Base-by-base conservation (phyloP, 2,329 filamentous ascomycete species). In the Neofusicoccum kwambonambiense region DNA sequence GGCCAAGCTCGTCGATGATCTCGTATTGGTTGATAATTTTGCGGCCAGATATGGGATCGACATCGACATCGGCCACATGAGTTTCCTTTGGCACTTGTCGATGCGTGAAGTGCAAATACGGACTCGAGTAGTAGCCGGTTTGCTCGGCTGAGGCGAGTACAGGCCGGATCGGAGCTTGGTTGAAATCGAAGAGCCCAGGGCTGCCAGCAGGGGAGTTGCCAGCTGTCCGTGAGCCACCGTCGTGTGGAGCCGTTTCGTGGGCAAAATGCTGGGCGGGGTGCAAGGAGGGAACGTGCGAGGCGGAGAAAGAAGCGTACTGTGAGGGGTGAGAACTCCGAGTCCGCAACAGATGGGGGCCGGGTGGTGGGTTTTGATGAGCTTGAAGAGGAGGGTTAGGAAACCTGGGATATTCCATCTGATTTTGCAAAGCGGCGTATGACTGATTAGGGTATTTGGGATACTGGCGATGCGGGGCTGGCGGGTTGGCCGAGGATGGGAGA, bases 11-110 rank as follows among this genome's bases (percentile, higher is more conserved):
- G 76, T 96, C 91, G 69, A 98, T 90, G 71, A 99, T 92, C 78
- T 97, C 92, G 80, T 99, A 99, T 75, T 97, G 91, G 74, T 99
- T 99, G 82, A 99, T 96, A 62, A 93, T 85, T 80, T 99, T 99
- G 68, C 95, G 91, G 66, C 95, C 95, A 4, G 94, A 96, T 68
- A 92, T 85, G 62, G 87, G 87, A 77, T 98, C 93, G 68, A 93
- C 89, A 73, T 98, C 94, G 70, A 97, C 92, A 72, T 93, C 89
- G 62, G 92, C 93, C 68, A 93, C 92, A 78, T 97, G 91, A 9
- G 94, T 97, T 79, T 83, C 81, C 70, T 82, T 83, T 37, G 81
- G 81, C n/a, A 77, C 76, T 69, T 82, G 80, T 17, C 79, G 70
- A 61, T 83, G 82, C 17, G 78, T 81, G 68, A 78, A 79, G 68